These are phyloP conservation scores for Apiospora hydei DNA, from an alignment of 2,329 filamentous ascomycete genomes.

Conservation along the genomic window DNA sequence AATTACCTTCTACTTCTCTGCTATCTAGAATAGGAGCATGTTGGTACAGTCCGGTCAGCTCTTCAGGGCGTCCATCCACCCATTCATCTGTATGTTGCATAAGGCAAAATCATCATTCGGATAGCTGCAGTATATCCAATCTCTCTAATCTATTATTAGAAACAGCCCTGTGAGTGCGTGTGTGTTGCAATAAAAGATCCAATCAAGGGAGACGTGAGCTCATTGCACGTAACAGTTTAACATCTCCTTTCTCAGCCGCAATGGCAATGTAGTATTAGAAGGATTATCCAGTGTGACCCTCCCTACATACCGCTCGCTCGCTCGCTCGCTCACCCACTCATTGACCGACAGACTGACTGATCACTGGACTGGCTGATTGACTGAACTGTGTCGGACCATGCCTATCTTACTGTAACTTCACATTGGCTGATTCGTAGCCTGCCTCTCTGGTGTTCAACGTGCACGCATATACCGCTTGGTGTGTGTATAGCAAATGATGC, in stretches of 20 bases:
- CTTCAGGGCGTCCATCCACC: background rate
- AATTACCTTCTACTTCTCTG: too few species aligned
- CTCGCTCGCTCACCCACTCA: background rate
- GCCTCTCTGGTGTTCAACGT: background rate
- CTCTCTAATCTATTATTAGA: conserved; percentile 3
- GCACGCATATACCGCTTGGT: background rate
- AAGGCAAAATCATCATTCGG: background rate
- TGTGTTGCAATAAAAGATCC: background rate
- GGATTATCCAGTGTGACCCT: conserved; percentile 10
- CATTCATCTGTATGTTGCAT: background rate
- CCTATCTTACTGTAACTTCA: background rate
- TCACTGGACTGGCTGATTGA: background rate
- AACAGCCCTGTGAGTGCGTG: background rate
- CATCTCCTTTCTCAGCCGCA: conserved; percentile 1
- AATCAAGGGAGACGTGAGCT: background rate
- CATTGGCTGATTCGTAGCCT: background rate
- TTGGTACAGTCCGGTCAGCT: background rate
- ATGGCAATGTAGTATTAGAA: conserved; percentile 13
- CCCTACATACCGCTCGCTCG: background rate
- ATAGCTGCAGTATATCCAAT: conserved; percentile 4
- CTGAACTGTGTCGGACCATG: background rate
- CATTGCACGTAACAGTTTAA: background rate
- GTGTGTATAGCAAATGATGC: background rate
- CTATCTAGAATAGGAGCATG: background rate
- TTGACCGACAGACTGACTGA: background rate